phyloP scores from a whole-genome alignment of 2,329 filamentous ascomycete genomes.

The Fusarium palustre region DNA sequence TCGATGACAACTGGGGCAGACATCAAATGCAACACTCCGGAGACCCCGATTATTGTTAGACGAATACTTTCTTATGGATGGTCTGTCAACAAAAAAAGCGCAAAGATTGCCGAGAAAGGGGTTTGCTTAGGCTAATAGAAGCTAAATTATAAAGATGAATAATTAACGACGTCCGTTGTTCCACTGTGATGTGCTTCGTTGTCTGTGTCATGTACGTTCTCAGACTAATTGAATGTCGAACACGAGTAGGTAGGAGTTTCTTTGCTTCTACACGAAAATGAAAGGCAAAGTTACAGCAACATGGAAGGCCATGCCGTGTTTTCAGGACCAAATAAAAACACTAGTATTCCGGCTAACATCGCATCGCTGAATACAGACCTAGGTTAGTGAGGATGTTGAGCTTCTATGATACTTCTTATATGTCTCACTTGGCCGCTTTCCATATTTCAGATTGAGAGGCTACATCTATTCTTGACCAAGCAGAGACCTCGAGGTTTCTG shows the following conservation, averaged over 20 bases:
- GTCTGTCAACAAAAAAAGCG: constrained; percentile 31
- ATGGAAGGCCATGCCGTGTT: neutral
- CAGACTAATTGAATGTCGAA: neutral
- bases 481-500: neutral
- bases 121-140: constrained; percentile 41
- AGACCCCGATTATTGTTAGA: constrained; percentile 36
- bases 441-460: neutral
- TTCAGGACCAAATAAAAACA: neutral
- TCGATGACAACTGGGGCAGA: constrained; percentile 4
- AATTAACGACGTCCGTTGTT: constrained; percentile 2
- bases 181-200: neutral
- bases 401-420: neutral
- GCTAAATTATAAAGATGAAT: constrained; percentile 43
- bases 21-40: constrained; percentile 19
- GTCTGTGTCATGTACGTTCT: neutral
- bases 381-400: neutral
- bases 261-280: neutral
- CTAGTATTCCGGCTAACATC: neutral
- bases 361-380: neutral
- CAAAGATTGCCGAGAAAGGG: constrained; percentile 26
- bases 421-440: neutral
- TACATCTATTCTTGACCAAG: neutral
- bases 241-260: neutral
- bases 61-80: constrained; percentile 30
- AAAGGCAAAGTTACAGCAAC: neutral